Conservation (phyloP, 306 rosid species). For the Glycine latifolia region DNA sequence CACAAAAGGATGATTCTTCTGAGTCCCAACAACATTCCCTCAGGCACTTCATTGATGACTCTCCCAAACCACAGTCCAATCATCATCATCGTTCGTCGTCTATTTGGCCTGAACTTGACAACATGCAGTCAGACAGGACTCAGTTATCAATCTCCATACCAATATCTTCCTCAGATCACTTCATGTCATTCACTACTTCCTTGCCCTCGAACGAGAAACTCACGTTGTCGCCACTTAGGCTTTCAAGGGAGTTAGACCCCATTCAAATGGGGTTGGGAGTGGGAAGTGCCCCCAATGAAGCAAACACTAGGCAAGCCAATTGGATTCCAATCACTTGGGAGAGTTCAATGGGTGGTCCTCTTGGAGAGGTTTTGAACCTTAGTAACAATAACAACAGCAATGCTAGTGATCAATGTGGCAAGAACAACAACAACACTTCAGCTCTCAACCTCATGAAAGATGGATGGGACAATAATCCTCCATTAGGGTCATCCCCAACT, state of each 20-base stretch:
- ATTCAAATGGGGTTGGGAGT: conserved; percentile 71
- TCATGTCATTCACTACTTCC: conserved; percentile 59
- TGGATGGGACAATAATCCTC: conserved; percentile 81
- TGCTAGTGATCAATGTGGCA: conserved; percentile 48
- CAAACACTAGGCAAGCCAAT: conserved; percentile 56
- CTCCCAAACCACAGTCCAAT: conserved; percentile 62
- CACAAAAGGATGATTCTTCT: conserved; percentile 49
- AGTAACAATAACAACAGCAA: conserved; percentile 44
- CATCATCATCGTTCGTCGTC: conserved; percentile 37
- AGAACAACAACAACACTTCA: conserved; percentile 55
- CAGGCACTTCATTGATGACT: conserved; percentile 79
- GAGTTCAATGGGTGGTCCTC: conserved; percentile 87
- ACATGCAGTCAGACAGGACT: conserved; percentile 65
- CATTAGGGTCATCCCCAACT: conserved; percentile 85
- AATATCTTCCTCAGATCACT: conserved; percentile 53
- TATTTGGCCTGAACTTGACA: conserved; percentile 62
- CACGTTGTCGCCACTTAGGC: conserved; percentile 72
- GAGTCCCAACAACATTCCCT: conserved; percentile 70
- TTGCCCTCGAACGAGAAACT: conserved; percentile 64
- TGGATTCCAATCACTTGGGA: conserved; percentile 94
- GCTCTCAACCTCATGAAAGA: conserved; percentile 79
- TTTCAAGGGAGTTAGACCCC: conserved; percentile 65
- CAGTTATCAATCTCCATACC: conserved; percentile 84
- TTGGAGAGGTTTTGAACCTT: conserved; percentile 86
- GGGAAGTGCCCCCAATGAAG: conserved; percentile 44